Base-by-base conservation (phyloP, 2,329 filamentous ascomycete genomes). In the Cyphellophora attinorum region DNA sequence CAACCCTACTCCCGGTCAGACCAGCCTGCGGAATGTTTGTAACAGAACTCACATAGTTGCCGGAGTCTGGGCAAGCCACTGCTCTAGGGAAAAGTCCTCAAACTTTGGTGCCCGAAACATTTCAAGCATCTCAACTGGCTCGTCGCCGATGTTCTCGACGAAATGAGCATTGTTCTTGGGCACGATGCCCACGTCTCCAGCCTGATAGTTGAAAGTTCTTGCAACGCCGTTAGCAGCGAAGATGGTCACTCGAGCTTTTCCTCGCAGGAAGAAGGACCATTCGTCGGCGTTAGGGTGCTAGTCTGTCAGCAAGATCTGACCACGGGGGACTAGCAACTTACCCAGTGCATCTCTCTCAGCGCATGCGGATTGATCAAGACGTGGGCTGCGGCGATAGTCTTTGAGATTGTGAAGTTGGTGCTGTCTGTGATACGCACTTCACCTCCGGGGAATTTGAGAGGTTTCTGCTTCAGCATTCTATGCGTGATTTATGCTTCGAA, bases 341-440 rank as follows among this genome's bases (percentile, higher is more conserved):
- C n/a, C 82, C 82, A 88, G 62, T 88, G 82, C 68, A 88, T 85
- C 60, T 85, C 81, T 6, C 81, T 72, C 53, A 86, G 64, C 0
- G 78, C 79, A 10, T 79, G 79, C 0, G 81, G 81, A 44, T 80
- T 64, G 41, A 88, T 81, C 21, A 72, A 71, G 12, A 83, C 70
- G 49, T 85, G 71, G 1, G 80, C 82, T 1, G 81, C 81, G 0
- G 81, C 79, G 13, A 86, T 71, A 0, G 77, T 81, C 55, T 74
- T 77, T 29, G 81, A 82, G 41, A 85, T 70, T 18, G 76, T 74
- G 53, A 89, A 88, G 57, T 81, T 85, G 18, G 64, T 69, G n/a
- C 79, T 81, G 54, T 88, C 82, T 4, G 80, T 69, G 53, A 88
- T 82, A 47, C 81, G 76, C 1, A 85, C 79, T 30, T 73, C 64